Base-by-base conservation (phyloP, 257 asterid species). In the Galeopsis tetrahit region DNA sequence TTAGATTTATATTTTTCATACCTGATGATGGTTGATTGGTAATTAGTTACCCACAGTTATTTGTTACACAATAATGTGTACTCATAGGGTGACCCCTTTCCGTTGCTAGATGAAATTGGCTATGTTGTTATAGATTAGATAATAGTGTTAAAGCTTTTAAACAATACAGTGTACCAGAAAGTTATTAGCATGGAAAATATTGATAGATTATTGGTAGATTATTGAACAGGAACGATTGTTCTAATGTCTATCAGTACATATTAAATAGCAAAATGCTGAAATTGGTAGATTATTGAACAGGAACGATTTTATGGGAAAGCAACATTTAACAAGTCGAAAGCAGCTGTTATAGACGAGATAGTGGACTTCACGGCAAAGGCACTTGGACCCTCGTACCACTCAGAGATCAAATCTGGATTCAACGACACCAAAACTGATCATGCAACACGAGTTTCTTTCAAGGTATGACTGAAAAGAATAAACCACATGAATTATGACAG, bases 381-480 rank as follows among this genome's bases (percentile, higher is more conserved):
- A 11, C 78, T 89, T 1, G 98, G 96, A 39, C 71, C 44, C 36
- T 80, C 89, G 1, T 76, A 74, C 40, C 49, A 14, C 48, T 72
- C 97, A 13, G 83, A 82, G 4, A 64, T 95, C 38, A 70, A 64
- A 72, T 75, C 81, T 9, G 97, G 96, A 44, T 92, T 88, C 80
- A 75, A 32, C 3, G 85, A 90, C 79, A 36, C 73, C 53, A 77
- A 63, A 69, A 87, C 94, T 2, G 93, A 92, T 66, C 82, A 38
- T 0, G 89, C 88, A 13, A 87, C 98, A 7, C 79, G 98, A 79
- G 66, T 80, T 73, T 76, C 95, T 68, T 95, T 91, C 90, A 90
- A 90, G 99, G 99, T 94, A 79, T 48, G 14, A 6, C 0, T 36
- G 1, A 13, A 33, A 15, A 46, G 0, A 11, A 10, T 44, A 11